Evolutionary conservation across 2,329 filamentous ascomycete genomes (phyloP).

Genomic region (Cordyceps fumosorosea): DNA sequence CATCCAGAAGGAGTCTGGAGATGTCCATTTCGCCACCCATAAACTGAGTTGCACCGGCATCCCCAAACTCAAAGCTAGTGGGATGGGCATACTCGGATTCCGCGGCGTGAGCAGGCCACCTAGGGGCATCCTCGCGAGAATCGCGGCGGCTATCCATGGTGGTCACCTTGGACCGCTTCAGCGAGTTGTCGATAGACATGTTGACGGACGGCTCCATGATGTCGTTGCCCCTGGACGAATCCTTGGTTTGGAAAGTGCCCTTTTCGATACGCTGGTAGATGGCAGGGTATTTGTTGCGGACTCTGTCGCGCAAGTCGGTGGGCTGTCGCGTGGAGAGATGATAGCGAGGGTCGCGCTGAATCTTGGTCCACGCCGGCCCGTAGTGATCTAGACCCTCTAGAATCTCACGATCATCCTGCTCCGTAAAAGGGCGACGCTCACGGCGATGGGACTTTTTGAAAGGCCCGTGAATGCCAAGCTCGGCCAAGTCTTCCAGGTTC

Average conservation of each 20-base stretch:
- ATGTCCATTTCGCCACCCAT: constrained; percentile 55
- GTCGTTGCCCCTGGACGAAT: constrained; percentile 33
- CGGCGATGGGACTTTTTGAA: constrained; percentile 57
- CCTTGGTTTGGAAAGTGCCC: constrained; percentile 41
- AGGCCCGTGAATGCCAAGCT: constrained; percentile 54
- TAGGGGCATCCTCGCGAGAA: constrained; percentile 42
- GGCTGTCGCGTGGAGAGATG: constrained; percentile 53
- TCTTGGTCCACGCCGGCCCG: constrained; percentile 59
- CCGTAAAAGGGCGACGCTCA: constrained; percentile 54
- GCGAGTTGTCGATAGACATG: constrained; percentile 41
- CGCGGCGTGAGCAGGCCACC: constrained; percentile 33
- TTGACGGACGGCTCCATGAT: constrained; percentile 46
- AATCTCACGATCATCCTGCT: constrained; percentile 57
- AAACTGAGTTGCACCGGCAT: constrained; percentile 32
- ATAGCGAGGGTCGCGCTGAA: constrained; percentile 53
- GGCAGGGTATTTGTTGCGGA: constrained; percentile 57
- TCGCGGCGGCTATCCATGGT: constrained; percentile 32
- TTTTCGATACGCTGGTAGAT: constrained; percentile 53
- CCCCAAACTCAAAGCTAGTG: constrained; percentile 38
- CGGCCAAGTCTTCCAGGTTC: constrained; percentile 47
- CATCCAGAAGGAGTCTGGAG: constrained; percentile 52
- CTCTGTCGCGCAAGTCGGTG: constrained; percentile 56
- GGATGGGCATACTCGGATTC: constrained; percentile 25
- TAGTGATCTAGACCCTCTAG: constrained; percentile 53
- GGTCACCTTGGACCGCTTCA: constrained; percentile 33